Conservation (phyloP, 2,329 filamentous ascomycete genomes). For the Colletotrichum echinochloae region DNA sequence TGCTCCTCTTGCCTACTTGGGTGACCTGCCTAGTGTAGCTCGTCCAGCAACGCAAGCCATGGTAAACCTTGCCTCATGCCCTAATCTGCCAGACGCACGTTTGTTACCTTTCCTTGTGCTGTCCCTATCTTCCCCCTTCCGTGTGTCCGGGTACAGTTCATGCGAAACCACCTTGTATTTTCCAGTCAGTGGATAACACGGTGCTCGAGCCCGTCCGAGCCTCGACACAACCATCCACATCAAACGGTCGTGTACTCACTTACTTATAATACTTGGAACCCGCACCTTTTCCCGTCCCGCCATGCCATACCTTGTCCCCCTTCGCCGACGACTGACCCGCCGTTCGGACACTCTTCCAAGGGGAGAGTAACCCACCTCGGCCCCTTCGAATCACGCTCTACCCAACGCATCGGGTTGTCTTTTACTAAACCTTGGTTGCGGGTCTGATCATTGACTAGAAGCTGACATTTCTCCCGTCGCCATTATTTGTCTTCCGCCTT, state of each 20-base stretch:
- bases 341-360: neutral
- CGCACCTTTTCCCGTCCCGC: neutral
- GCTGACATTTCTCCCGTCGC: neutral
- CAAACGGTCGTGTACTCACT: neutral
- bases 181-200: neutral
- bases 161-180: neutral
- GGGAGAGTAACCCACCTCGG: neutral
- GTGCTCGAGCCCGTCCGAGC: constrained; percentile 31
- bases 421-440: neutral
- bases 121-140: neutral
- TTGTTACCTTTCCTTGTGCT: neutral
- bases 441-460: neutral
- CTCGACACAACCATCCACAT: neutral
- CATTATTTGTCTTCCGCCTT: neutral
- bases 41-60: neutral
- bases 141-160: neutral
- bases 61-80: neutral
- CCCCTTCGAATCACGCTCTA: neutral
- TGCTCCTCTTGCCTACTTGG: constrained; percentile 2
- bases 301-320: neutral
- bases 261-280: neutral
- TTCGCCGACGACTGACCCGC: neutral
- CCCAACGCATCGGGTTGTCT: neutral
- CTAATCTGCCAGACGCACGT: neutral
- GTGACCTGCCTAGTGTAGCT: neutral